Base-by-base conservation (phyloP, 331 rosid species). In the Arachis monticola region DNA sequence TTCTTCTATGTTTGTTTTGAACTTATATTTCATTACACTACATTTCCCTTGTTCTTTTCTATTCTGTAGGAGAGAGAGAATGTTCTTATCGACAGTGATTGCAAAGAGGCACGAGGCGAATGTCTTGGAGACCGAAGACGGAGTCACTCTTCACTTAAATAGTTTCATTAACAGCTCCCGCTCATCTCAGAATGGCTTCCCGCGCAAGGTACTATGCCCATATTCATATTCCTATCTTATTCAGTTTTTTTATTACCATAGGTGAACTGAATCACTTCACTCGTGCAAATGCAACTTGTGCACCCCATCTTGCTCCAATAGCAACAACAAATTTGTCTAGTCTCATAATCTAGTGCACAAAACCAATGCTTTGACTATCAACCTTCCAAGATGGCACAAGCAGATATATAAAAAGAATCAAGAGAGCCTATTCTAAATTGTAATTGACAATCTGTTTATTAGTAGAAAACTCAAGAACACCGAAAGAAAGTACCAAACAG, bases 121-220 rank as follows among this genome's bases (percentile, higher is more conserved):
- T 60, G 79, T 72, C 38, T 69, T 93, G 8, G 89, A 85, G 85
- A 83, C 96, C 22, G 48, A 44, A 64, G 97, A 93, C 78, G 97
- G 91, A 55, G 74, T 85, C 67, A 67, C 62, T 2, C 30, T 93
- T 22, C 13, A 80, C 40, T 55, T 91, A 40, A 46, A 73, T 27
- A 91, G 93, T 77, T 77, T 81, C 48, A 80, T 93, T 30, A 85
- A 93, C 73, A 67, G 69, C 72, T 68, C 87, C 45, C 91, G 84
- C 35, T 64, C 97, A 0, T 68, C 12, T 65, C 84, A 89, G 55
- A 86, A 86, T 74, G 98, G 97, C n/a, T 81, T 91, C 77, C 75
- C 87, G 4, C 79, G 72, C 0, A 52, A 88, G 87, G 98, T 79
- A 8, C 60, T 13, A 55, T 0, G 9, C 5, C 58, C 58, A n/a